phyloP scores from a whole-genome alignment of 2,329 filamentous ascomycete species.

The Colletotrichum sp. region DNA sequence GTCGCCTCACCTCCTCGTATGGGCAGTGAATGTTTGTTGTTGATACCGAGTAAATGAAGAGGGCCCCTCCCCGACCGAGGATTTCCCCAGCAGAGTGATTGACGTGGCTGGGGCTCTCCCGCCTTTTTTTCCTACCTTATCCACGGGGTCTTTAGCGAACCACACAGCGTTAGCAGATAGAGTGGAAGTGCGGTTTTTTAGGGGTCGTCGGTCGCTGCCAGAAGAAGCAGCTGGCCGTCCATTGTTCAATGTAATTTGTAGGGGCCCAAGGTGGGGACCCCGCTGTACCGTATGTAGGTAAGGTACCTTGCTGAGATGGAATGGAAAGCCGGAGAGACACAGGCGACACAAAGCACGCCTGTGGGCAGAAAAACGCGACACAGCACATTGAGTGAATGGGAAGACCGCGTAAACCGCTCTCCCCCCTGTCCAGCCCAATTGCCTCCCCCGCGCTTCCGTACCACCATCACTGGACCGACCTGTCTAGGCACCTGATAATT shows the following conservation, averaged over 20 bases:
- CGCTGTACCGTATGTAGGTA: background rate
- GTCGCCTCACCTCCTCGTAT: background rate
- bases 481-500: background rate
- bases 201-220: background rate
- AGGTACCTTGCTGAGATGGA: background rate
- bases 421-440: background rate
- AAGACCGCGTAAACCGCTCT: conserved; percentile 8
- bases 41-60: background rate
- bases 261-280: background rate
- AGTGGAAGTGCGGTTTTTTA: background rate
- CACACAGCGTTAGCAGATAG: background rate
- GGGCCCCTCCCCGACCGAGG: background rate
- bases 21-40: background rate
- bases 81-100: background rate
- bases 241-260: background rate
- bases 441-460: background rate
- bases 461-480: background rate
- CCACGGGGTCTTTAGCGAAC: background rate
- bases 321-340: background rate
- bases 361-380: background rate
- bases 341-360: background rate
- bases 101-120: background rate
- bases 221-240: background rate
- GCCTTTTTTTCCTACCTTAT: background rate
- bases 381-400: background rate